Evolutionary conservation across 352 stramenopile species (phyloP), one percentile per base, ranked within the genome.

Genomic region (Globisporangium splendens): DNA sequence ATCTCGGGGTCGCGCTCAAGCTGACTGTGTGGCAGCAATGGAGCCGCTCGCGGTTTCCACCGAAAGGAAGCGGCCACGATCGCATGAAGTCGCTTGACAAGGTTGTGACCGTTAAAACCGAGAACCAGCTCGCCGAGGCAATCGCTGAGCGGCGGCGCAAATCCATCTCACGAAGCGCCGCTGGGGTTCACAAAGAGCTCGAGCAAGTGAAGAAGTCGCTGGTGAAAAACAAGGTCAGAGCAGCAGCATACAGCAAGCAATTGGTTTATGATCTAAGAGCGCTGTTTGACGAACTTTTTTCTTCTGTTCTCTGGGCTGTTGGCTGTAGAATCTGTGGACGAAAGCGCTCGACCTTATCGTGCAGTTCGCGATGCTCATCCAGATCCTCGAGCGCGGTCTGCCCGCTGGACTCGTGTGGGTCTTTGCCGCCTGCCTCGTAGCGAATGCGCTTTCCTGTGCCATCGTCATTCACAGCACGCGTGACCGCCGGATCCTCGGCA

Each of bases 341-440:
- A 62, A 62, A 54, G 56, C 56, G 11, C 33, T 47, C 10, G 47
- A 56, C 8, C 22, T 69, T n/a, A 31, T 11, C 8, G 50, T 62
- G 11, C 57, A 65, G 48, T 24, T 28, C 20, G 22, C 47, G 0
- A n/a, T 56, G 18, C 50, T 69, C 8, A 18, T 65, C 10, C 28
- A 65, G 43, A 22, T 65, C 11, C 52, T 69, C 20, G 57, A 62
- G 21, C 21, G 46, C 5, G 57, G 62, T 1, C 38, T 62, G 0
- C 62, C 62, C 0, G 39, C 54, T 14, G 46, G 33, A n/a, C 15
- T 69, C 6, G 39, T 62, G 15, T 41, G 38, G 41, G 15, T 62
- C 20, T 61, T 62, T 10, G 22, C 46, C 6, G 8, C 28, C 38
- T 61, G 60, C 28, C 11, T 56, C 13, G 18, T 54, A 3, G 13